A percentile compares a stretch with the other conserved stretches of the same genome.
These are phyloP conservation scores for Nelumbo lutea DNA, from an alignment of 164 flowering plant genomes.

Conservation along the genomic window DNA sequence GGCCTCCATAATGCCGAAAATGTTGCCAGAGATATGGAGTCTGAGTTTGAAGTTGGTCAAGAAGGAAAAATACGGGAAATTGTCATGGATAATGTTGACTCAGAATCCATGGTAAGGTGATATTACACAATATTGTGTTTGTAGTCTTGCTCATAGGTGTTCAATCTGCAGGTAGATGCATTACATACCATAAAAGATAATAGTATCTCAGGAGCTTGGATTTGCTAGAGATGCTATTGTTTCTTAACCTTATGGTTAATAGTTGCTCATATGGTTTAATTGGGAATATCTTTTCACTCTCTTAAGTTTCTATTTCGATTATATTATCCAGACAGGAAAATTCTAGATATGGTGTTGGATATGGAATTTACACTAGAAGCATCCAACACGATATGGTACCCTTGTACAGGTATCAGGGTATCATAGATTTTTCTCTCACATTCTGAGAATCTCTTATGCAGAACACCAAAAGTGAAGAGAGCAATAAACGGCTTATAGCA, in stretches of 20 bases:
- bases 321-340: neutral
- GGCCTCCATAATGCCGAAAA: constrained; percentile 65
- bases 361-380: too few species aligned
- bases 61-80: constrained; percentile 91
- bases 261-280: too few species aligned
- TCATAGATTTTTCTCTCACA: neutral
- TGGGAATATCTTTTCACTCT: too few species aligned
- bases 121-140: neutral
- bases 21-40: constrained; percentile 69
- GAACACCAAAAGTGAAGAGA: constrained; percentile 44
- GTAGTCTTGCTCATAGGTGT: neutral
- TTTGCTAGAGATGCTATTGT: too few species aligned
- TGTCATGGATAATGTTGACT: constrained; percentile 65
- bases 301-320: neutral
- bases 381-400: too few species aligned
- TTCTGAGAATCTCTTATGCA: constrained; percentile 24
- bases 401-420: too few species aligned
- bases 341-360: too few species aligned
- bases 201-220: too few species aligned
- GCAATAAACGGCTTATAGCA: constrained; percentile 42
- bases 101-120: constrained; percentile 48
- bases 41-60: constrained; percentile 68
- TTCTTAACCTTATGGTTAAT: too few species aligned
- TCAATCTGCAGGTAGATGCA: too few species aligned
- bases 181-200: too few species aligned